Evolutionary conservation across 768 basidiomycete genomes (phyloP), one percentile per base, ranked within the genome.

Genomic region (Calvatia gigantea): DNA sequence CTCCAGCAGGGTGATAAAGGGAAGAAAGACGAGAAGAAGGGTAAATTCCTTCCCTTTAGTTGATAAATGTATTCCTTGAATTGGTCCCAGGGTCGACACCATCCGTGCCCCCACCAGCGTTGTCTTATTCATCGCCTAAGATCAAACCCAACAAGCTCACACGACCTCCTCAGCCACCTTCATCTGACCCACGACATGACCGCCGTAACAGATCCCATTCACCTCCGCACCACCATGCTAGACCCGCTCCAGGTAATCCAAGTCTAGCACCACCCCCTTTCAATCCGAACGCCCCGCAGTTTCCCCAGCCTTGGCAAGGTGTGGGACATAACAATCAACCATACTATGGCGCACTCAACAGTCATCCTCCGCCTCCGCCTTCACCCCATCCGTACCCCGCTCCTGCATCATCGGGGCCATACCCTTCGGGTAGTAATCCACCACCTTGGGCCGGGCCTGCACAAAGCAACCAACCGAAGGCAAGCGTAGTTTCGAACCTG

Each of bases 21-120:
- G 14, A 73, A 71, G 69, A 74, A 71, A 62, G 74, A 75, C 15
- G 72, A 74, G 25, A 73, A 70, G 69, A 69, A 78, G 73, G 68
- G 75, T 75, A 68, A 65, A 21, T 17, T 66, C 58, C 61, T 52
- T 41, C 53, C 47, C 47, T 58, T 47, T 58, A 48, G 32, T 53
- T 31, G 17, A 49, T 61, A 19, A 19, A 14, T n/a, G 23, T 38
- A 6, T 15, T 9, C 12, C 32, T 33, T 17, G 17, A 46, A 31
- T 54, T 61, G n/a, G 28, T 56, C 19, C 41, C 56, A 45, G 51
- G 53, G 4, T 38, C 63, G 27, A 29, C 27, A 3, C 42, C 53
- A 35, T 44, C 63, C 12, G 12, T 50, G 2, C 31, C 60, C 28
- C 31, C 60, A 14, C 43, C 9, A 23, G 9, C 41, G 19, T 21